phyloP scores from a whole-genome alignment of 2,329 filamentous ascomycete species.

The Colletotrichum phormii region DNA sequence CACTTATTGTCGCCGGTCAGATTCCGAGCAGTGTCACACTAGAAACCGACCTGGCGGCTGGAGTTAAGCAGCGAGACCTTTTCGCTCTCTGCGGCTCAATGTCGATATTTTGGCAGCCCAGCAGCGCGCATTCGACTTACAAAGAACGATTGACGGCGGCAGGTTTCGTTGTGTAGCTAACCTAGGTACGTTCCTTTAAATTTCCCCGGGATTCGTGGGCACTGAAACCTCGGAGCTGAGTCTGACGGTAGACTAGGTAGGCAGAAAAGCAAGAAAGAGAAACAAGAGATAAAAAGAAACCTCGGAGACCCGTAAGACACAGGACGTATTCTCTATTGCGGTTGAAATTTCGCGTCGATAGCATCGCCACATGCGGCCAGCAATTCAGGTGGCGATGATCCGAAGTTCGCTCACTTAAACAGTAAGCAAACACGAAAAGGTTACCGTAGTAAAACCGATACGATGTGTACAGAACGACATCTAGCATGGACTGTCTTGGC shows the following conservation, averaged over 20 bases:
- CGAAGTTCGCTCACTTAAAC: neutral
- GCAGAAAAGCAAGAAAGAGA: too few relatives aligned
- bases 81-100: neutral
- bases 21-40: neutral
- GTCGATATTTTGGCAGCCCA: neutral
- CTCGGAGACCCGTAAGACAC: neutral
- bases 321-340: neutral
- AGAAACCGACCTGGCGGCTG: neutral
- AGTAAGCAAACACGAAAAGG: neutral
- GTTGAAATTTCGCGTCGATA: neutral
- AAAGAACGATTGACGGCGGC: neutral
- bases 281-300: neutral
- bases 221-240: neutral
- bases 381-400: neutral
- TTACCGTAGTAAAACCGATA: too few relatives aligned
- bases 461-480: too few relatives aligned
- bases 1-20: neutral
- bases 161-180: neutral
- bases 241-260: neutral
- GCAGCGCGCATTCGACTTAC: neutral
- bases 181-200: neutral
- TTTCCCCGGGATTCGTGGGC: neutral
- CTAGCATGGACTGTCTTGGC: neutral
- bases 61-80: neutral
- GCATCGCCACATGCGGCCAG: neutral